Evolutionary conservation across 208 protist genomes (phyloP).

Genomic region (Trypanosoma mega): DNA sequence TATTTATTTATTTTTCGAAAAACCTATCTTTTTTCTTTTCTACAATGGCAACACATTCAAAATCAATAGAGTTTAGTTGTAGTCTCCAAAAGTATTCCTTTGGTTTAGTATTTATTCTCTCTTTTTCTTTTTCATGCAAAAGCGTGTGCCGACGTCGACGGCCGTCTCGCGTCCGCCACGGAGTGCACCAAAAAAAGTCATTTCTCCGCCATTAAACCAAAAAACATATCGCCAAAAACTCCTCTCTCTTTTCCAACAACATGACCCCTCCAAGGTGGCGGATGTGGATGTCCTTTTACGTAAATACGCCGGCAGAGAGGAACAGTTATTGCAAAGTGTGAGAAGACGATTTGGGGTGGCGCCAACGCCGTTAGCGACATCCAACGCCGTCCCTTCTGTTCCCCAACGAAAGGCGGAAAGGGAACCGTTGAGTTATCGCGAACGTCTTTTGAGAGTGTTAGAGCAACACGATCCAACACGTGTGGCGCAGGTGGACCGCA

Average conservation of each 20-base stretch:
- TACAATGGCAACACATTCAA: too few relatives aligned
- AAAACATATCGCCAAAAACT: constrained; percentile 1
- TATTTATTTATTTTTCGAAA: too few relatives aligned
- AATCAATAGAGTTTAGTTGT: too few relatives aligned
- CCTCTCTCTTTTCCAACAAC: constrained; percentile 7
- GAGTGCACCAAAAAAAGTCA: too few relatives aligned
- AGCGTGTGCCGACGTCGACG: too few relatives aligned
- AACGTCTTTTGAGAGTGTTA: not conserved
- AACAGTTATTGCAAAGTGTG: constrained; percentile 11
- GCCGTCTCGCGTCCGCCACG: too few relatives aligned
- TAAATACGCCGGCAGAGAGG: constrained; percentile 10
- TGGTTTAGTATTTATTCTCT: too few relatives aligned
- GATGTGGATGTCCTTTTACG: constrained; percentile 23
- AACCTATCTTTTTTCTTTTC: too few relatives aligned
- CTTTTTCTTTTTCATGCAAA: too few relatives aligned
- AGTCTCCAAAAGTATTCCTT: too few relatives aligned
- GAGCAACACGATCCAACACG: constrained; percentile 17
- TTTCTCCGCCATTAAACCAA: not conserved
- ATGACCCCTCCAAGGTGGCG: constrained; percentile 42
- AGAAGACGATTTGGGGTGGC: constrained; percentile 15
- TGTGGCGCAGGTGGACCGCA: constrained; percentile 19
- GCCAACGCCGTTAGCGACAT: constrained; percentile 9
- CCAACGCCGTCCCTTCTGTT: not conserved
- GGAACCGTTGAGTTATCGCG: too few relatives aligned
- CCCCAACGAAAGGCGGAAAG: too few relatives aligned